A percentile compares a stretch with the other conserved stretches of the same genome.
Evolutionary conservation across 345 rosid species (phyloP).

Genomic region (Pseudoturritis turrita): DNA sequence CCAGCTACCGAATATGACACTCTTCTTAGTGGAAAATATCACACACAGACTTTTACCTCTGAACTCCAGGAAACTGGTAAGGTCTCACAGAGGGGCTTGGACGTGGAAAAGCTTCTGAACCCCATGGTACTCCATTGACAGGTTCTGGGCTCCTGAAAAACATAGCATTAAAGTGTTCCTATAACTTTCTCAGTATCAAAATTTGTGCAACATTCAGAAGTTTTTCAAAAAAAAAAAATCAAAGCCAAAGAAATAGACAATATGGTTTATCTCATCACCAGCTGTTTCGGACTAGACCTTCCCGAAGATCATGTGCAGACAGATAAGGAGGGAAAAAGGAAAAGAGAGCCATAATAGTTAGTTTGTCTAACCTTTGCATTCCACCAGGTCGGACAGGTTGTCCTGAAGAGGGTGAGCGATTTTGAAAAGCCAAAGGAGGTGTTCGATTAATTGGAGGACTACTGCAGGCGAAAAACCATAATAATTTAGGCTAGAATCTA

Average conservation of each 20-base stretch:
- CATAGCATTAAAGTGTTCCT: slow-evolving; percentile 1
- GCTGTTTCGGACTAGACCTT: background rate
- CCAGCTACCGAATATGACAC: slow-evolving; percentile 2
- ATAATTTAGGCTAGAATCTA: slow-evolving; percentile 4
- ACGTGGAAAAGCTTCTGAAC: slow-evolving; percentile 21
- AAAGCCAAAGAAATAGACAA: background rate
- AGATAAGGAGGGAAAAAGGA: background rate
- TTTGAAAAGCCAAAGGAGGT: slow-evolving; percentile 34
- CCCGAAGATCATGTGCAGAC: background rate
- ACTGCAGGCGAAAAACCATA: slow-evolving; percentile 4
- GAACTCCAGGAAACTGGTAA: slow-evolving; percentile 26
- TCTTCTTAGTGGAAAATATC: background rate
- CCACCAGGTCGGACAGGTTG: slow-evolving; percentile 29
- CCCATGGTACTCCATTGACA: slow-evolving; percentile 12
- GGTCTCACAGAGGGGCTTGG: slow-evolving; percentile 32
- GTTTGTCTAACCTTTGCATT: slow-evolving; percentile 32
- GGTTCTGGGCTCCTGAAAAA: slow-evolving; percentile 25
- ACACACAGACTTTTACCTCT: slow-evolving; percentile 23
- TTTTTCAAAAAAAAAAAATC: background rate
- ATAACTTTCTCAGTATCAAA: background rate
- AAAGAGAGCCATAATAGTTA: background rate
- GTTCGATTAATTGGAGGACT: slow-evolving; percentile 3
- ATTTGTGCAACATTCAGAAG: slow-evolving; percentile 5
- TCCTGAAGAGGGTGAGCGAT: slow-evolving; percentile 26
- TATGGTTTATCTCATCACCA: slow-evolving; percentile 1